A percentile compares a stretch with the other conserved stretches of the same genome.
These are phyloP conservation scores for Globisporangium nodosum DNA, from an alignment of 352 stramenopile genomes.

Conservation along the genomic window DNA sequence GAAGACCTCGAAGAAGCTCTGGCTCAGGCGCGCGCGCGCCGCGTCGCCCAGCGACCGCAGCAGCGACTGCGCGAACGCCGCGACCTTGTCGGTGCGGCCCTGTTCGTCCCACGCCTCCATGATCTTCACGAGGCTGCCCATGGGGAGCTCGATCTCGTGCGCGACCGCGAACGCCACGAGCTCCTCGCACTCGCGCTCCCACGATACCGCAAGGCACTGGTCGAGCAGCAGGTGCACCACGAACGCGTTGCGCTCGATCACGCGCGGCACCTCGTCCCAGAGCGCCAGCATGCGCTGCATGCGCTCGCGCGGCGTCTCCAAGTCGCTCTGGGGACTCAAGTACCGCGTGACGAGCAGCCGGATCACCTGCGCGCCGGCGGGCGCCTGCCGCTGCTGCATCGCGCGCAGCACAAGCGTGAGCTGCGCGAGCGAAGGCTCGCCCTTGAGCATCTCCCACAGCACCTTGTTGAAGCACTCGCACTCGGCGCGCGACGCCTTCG, in stretches of 20 bases:
- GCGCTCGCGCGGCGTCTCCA: slow-evolving; percentile 9
- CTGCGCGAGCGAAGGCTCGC: slow-evolving; percentile 12
- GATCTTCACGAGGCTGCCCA: slow-evolving; percentile 18
- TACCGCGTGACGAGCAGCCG: slow-evolving; percentile 14
- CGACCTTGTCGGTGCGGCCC: slow-evolving; percentile 8
- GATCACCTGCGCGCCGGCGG: slow-evolving; percentile 16
- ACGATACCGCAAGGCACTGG: slow-evolving; percentile 20
- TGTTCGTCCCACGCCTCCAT: slow-evolving; percentile 11
- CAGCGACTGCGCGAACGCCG: slow-evolving; percentile 10
- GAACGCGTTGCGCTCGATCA: slow-evolving; percentile 35
- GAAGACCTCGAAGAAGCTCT: slow-evolving; percentile 18
- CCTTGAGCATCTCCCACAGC: slow-evolving; percentile 31
- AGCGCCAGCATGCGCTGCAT: slow-evolving; percentile 29
- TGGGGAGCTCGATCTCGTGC: slow-evolving; percentile 13
- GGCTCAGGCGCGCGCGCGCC: slow-evolving; percentile 6
- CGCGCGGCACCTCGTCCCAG: slow-evolving; percentile 25
- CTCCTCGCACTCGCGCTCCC: slow-evolving; percentile 17
- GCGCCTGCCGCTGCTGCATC: slow-evolving; percentile 15
- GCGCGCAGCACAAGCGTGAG: slow-evolving; percentile 17
- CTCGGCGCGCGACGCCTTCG: slow-evolving; percentile 4
- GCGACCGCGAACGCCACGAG: slow-evolving; percentile 15
- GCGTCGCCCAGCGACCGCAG: slow-evolving; percentile 3
- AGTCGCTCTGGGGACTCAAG: not conserved
- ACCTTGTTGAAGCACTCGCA: slow-evolving; percentile 24
- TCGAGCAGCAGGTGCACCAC: slow-evolving; percentile 41